These are phyloP conservation scores for Akanthomyces uredinophilus DNA, from an alignment of 2,329 filamentous ascomycete genomes.

Conservation along the genomic window DNA sequence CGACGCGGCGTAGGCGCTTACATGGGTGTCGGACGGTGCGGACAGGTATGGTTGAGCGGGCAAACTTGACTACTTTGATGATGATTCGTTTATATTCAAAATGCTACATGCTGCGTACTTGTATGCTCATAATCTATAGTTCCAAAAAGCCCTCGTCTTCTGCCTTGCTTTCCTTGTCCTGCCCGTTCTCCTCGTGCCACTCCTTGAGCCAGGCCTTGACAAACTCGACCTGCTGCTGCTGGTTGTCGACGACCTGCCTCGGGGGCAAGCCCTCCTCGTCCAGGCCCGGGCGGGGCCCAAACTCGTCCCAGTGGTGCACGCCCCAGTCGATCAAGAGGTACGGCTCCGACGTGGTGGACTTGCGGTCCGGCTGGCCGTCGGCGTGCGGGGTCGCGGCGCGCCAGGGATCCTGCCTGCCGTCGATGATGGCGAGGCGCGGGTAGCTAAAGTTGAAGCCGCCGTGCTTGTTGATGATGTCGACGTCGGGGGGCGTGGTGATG, in stretches of 20 bases:
- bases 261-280: slow-evolving; percentile 61
- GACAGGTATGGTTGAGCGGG: background rate
- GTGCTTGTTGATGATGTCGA: slow-evolving; percentile 67
- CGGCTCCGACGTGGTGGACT: slow-evolving; percentile 60
- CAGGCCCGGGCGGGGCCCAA: slow-evolving; percentile 49
- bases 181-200: slow-evolving; percentile 35
- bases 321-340: slow-evolving; percentile 68
- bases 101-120: background rate
- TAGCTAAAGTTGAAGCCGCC: slow-evolving; percentile 70
- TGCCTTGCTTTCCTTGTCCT: background rate
- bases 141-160: background rate
- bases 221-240: slow-evolving; percentile 54
- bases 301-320: slow-evolving; percentile 79
- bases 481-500: slow-evolving; percentile 57
- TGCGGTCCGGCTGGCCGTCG: slow-evolving; percentile 50
- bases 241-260: slow-evolving; percentile 50
- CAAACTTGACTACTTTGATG: no score
- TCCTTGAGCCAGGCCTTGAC: slow-evolving; percentile 64
- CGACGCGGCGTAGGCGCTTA: no score
- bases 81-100: background rate
- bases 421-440: slow-evolving; percentile 68
- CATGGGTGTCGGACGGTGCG: no score
- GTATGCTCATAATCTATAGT: background rate
- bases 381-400: slow-evolving; percentile 67
- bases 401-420: slow-evolving; percentile 79